A percentile compares a stretch with the other conserved stretches of the same genome.
Evolutionary conservation across 2,329 filamentous ascomycete species (phyloP).

Genomic region (Neophaeococcomyces mojaviensis): DNA sequence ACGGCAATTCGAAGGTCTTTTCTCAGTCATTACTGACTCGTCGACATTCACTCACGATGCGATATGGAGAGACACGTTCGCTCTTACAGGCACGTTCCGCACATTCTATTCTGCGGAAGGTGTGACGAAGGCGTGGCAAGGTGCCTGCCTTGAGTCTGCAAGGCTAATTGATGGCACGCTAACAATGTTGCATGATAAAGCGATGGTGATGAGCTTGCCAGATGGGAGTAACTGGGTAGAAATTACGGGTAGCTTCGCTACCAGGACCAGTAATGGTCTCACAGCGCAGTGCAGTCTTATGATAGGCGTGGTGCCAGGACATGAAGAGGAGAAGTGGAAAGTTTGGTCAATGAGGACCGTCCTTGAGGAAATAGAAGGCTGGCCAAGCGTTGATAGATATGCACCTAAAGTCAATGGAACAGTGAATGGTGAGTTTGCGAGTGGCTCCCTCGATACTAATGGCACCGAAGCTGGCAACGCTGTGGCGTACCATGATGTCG

Average conservation of each 20-base stretch:
- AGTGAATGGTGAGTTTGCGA: constrained; percentile 1
- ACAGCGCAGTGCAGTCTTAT: constrained; percentile 9
- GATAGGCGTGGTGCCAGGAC: constrained; percentile 14
- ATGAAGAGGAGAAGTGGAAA: constrained; percentile 20
- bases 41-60: constrained; percentile 8
- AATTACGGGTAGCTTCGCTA: constrained; percentile 14
- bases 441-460: background rate
- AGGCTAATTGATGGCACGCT: constrained; percentile 9
- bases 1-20: too few relatives aligned
- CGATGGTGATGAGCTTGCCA: constrained; percentile 7
- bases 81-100: constrained; percentile 23
- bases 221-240: background rate
- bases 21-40: too few relatives aligned
- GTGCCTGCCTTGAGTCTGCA: background rate
- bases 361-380: constrained; percentile 21
- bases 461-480: background rate
- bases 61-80: constrained; percentile 25
- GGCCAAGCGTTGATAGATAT: constrained; percentile 19
- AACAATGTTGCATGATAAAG: constrained; percentile 9
- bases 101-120: constrained; percentile 20
- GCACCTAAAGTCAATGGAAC: constrained; percentile 2
- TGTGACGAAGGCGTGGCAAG: constrained; percentile 20
- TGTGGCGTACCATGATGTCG: constrained; percentile 23
- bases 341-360: constrained; percentile 25
- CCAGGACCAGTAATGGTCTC: constrained; percentile 20